Conservation (phyloP, 306 rosid genomes). For the Hippophae tibetana region DNA sequence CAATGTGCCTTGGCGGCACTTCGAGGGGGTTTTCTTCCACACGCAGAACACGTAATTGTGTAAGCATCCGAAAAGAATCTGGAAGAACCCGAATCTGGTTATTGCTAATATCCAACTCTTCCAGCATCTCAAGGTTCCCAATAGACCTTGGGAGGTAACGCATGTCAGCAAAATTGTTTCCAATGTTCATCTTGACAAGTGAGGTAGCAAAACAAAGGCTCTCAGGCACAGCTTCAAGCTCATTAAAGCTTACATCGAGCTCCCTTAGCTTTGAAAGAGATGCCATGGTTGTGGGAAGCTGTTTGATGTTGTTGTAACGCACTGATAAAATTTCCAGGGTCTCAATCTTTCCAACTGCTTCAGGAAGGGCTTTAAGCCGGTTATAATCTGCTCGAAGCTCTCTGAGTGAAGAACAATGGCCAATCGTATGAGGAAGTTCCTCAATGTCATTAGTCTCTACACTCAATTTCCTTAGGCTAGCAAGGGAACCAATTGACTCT, state of each 20-base stretch:
- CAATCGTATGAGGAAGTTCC: slow-evolving; percentile 75
- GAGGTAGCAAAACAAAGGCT: slow-evolving; percentile 72
- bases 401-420: slow-evolving; percentile 54
- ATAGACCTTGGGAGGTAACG: slow-evolving; percentile 62
- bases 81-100: slow-evolving; percentile 79
- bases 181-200: slow-evolving; percentile 69
- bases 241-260: slow-evolving; percentile 78
- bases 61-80: slow-evolving; percentile 63
- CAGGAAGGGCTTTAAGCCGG: slow-evolving; percentile 75
- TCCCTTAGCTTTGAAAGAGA: slow-evolving; percentile 63
- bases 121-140: slow-evolving; percentile 85
- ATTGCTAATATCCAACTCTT: slow-evolving; percentile 85
- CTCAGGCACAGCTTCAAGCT: slow-evolving; percentile 82
- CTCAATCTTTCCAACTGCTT: slow-evolving; percentile 79
- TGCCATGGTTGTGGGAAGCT: slow-evolving; percentile 83
- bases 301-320: slow-evolving; percentile 70
- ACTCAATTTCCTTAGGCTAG: slow-evolving; percentile 48
- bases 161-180: slow-evolving; percentile 85
- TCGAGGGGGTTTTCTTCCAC: slow-evolving; percentile 85
- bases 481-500: slow-evolving; percentile 58
- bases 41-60: slow-evolving; percentile 47
- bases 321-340: slow-evolving; percentile 61
- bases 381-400: slow-evolving; percentile 76
- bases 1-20: slow-evolving; percentile 71
- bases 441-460: slow-evolving; percentile 80